Conservation (phyloP, 176 grass and related monocot species). For the Bothriochloa decipiens region DNA sequence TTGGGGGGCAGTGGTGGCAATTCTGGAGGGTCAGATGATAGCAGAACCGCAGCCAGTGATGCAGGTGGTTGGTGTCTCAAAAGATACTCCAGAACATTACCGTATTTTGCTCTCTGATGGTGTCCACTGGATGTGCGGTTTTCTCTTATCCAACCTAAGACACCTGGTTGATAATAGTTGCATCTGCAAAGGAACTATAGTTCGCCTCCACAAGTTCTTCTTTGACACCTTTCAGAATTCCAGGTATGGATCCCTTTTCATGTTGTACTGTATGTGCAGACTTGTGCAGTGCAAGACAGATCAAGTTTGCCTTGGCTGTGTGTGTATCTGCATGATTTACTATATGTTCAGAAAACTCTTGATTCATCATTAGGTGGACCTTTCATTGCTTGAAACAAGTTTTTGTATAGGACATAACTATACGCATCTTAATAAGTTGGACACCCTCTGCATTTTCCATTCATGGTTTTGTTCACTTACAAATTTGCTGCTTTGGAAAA, state of each 20-base stretch:
- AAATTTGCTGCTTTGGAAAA: too few species aligned
- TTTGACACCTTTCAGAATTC: slow-evolving; percentile 44
- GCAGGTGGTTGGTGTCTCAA: neutral
- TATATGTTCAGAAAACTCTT: neutral
- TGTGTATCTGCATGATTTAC: neutral
- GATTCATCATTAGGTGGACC: neutral
- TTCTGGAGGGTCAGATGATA: neutral
- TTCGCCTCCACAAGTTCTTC: slow-evolving; percentile 60
- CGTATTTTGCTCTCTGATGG: neutral
- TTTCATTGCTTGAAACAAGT: too few species aligned
- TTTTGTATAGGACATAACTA: too few species aligned
- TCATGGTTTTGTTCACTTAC: too few species aligned
- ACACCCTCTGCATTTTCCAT: too few species aligned
- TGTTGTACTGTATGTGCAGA: neutral
- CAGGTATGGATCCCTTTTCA: slow-evolving; percentile 38
- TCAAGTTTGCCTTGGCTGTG: neutral
- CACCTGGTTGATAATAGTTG: neutral
- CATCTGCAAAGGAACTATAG: slow-evolving; percentile 46
- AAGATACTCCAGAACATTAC: neutral
- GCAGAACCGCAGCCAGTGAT: neutral
- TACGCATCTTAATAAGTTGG: too few species aligned
- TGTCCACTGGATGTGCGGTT: neutral
- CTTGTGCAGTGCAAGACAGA: neutral
- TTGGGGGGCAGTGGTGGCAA: neutral
- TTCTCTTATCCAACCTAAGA: neutral